Evolutionary conservation across 2,329 filamentous ascomycete genomes (phyloP), one percentile per base, ranked within the genome.

Genomic region (Calonectria pseudoturangicola): DNA sequence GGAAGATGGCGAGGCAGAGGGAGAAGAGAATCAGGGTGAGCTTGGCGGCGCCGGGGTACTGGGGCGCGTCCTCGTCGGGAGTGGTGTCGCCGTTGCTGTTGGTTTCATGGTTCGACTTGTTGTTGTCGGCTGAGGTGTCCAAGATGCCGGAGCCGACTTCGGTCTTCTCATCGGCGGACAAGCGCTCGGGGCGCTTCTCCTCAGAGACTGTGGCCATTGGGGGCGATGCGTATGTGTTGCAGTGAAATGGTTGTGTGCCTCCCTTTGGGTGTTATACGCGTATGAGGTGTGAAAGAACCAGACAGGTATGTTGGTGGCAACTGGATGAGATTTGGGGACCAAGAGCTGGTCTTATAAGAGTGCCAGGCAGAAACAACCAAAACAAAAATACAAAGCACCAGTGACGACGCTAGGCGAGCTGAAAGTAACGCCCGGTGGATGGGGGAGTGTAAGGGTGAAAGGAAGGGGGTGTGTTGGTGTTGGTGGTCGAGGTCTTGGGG

Each of bases 1-100:
- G 84, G 78, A 89, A 88, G 70, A 88, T 82, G 69, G 85, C 81
- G 16, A 89, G 79, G 71, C 86, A 87, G 68, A 89, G 84, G 4
- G 86, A 86, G 6, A 75, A 58, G 71, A 88, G 84, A 66, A 88
- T 85, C 51, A 88, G 80, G 21, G 80, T 30, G 6, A 87, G 82
- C 75, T 83, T 86, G 27, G 83, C 63, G 48, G 84, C 85, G 27
- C 78, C 76, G 0, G 87, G 87, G 75, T 89, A 88, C 50, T 79
- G 69, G 21, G 75, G 72, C 28, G 74, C 58, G 16, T 70, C 45
- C 2, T 56, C 39, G 36, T 64, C 45, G 16, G 39, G 60, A 36
- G 68, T 48, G 56, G 68, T 48, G 56, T 73, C 74, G 12, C 68
- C 74, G 1, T 74, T 74, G 56, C 68, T 71, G 56, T 69, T 73